Conservation (phyloP, 768 basidiomycete species). For the Hemileccinum impolitum region DNA sequence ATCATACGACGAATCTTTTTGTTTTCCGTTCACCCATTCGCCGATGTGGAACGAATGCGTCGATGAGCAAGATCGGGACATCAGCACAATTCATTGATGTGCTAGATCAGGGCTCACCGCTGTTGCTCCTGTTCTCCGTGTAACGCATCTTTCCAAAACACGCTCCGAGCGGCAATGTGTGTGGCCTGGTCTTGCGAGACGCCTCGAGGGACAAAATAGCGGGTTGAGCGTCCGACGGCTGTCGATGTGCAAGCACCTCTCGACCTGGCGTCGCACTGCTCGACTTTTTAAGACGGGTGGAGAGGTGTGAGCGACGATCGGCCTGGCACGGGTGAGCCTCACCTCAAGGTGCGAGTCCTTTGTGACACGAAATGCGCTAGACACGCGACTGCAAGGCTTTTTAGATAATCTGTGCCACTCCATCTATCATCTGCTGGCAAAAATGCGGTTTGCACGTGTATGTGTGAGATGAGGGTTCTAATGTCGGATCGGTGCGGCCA, state of each 20-base stretch:
- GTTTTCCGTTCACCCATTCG: not conserved
- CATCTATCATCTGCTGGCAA: slow-evolving; percentile 14
- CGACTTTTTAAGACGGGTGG: not conserved
- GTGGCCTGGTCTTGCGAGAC: slow-evolving; percentile 2
- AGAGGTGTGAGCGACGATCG: not conserved
- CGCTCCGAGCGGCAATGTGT: not conserved
- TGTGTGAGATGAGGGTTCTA: slow-evolving; percentile 4
- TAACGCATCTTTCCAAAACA: slow-evolving; percentile 18
- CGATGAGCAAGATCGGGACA: slow-evolving; percentile 13
- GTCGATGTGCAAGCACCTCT: not conserved
- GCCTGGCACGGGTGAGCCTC: slow-evolving; percentile 1
- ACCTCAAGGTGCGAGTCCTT: slow-evolving; percentile 11
- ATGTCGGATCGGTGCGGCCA: slow-evolving; percentile 8
- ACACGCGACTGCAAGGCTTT: slow-evolving; percentile 25
- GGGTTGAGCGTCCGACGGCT: not conserved
- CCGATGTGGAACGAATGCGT: slow-evolving; percentile 1
- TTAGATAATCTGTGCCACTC: slow-evolving; percentile 27
- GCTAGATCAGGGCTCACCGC: slow-evolving; percentile 20
- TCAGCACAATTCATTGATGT: slow-evolving; percentile 4
- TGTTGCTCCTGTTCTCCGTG: slow-evolving; percentile 26
- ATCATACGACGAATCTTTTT: slow-evolving; percentile 33
- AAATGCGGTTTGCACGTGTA: slow-evolving; percentile 25
- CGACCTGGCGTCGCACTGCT: not conserved
- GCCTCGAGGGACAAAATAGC: not conserved
- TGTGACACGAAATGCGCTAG: slow-evolving; percentile 16